Evolutionary conservation across 305 asterid species (phyloP).

Genomic region (Lippia alba): DNA sequence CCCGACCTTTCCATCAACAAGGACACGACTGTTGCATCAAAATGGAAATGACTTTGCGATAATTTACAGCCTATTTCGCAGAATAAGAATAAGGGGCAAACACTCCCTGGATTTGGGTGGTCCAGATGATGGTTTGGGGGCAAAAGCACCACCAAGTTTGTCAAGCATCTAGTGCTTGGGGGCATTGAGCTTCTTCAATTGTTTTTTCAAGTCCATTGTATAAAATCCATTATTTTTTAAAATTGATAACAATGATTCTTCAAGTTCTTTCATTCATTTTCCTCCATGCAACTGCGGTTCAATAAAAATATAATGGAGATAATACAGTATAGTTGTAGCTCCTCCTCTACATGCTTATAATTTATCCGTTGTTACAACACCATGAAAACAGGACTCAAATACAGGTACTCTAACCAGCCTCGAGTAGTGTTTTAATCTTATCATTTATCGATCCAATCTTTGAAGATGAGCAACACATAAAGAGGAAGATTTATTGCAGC

Average conservation of each 20-base stretch:
- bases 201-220: conserved; percentile 80
- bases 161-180: conserved; percentile 82
- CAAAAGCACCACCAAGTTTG: conserved; percentile 78
- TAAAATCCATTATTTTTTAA: too few relatives aligned
- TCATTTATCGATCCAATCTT: conserved; percentile 94
- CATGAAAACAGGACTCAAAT: not conserved
- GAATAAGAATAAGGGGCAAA: conserved; percentile 67
- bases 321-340: too few relatives aligned
- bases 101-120: conserved; percentile 83
- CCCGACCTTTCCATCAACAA: conserved; percentile 73
- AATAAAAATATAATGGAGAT: too few relatives aligned
- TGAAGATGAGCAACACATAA: conserved; percentile 83
- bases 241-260: too few relatives aligned
- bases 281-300: too few relatives aligned
- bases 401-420: too few relatives aligned
- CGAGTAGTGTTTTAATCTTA: too few relatives aligned
- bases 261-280: too few relatives aligned
- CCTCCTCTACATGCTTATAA: not conserved
- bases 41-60: conserved; percentile 66
- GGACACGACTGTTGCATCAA: conserved; percentile 74
- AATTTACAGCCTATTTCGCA: conserved; percentile 69
- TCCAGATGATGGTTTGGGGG: conserved; percentile 80
- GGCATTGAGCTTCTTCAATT: conserved; percentile 83
- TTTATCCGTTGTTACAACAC: not conserved
- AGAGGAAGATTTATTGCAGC: conserved; percentile 83